Base-by-base conservation (phyloP, 352 stramenopile species). In the Phytopythium sindhum region DNA sequence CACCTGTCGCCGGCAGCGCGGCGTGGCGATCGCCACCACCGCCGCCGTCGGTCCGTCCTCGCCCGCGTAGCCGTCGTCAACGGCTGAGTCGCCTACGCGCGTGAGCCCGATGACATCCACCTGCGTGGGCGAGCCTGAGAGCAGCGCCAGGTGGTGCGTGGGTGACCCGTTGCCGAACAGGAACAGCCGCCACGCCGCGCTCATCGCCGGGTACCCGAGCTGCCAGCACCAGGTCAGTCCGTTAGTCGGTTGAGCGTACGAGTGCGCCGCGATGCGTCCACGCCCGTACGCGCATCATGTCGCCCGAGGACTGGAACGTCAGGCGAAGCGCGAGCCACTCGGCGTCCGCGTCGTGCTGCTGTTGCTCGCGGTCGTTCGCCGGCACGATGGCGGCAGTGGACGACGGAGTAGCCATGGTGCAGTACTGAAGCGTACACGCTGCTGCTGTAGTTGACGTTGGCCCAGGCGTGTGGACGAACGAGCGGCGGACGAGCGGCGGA, bases 81-180 rank as follows among this genome's bases (percentile, higher is more conserved):
- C 77, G 15, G 62, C 2, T 14, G 63, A 69, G 28, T 45, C 60
- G 28, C 71, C 81, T 6, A 94, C 84, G 31, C 69, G 65, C 26
- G 82, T 64, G 65, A 89, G 75, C 31, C 76, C 80, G 29, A 95
- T 78, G 39, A 95, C 87, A 55, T 95, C 87, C 53, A 95, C 87
- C 64, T 90, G 80, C 0, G 87, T 95, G 1, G 55, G 76, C 15
- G 72, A 88, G 4, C 84, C 85, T 12, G 81, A 90, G 52, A 95
- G 81, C 57, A 95, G 63, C 9, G 75, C 83, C n/a, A 95, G 50
- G 47, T 95, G 87, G 45, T 90, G 81, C 50, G 87, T 95, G 26
- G 87, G 87, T 37, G 84, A 93, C 23, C 87, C 87, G 53, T 95
- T 89, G 50, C 87, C 87, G 50, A 91, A 91, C 4, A 95, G 80